Conservation (phyloP, 768 basidiomycete genomes). For the Leccinum longicurvipes region DNA sequence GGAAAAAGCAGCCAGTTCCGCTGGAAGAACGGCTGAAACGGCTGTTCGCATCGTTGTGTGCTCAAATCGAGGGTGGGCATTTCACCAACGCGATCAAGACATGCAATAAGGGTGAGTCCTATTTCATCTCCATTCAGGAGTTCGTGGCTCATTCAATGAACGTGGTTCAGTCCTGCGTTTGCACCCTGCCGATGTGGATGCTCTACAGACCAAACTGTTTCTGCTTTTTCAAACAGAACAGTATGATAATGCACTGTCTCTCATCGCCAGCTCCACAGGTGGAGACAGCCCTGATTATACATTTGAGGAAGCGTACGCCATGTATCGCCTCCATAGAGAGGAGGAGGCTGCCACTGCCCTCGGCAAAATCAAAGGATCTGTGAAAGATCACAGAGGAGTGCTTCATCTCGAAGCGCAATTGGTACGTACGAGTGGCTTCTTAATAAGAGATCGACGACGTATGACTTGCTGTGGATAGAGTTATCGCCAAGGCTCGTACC, state of each 20-base stretch:
- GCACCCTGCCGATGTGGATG: constrained; percentile 64
- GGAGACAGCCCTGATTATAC: constrained; percentile 21
- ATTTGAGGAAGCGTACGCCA: constrained; percentile 77
- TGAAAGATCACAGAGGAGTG: constrained; percentile 54
- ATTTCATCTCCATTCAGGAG: constrained; percentile 21
- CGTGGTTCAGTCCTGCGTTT: constrained; percentile 61
- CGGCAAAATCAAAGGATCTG: constrained; percentile 41
- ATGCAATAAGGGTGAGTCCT: constrained; percentile 77
- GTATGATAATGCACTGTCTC: constrained; percentile 62
- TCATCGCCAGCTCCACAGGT: constrained; percentile 39
- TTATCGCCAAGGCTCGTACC: constrained; percentile 77
- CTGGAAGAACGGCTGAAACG: constrained; percentile 42
- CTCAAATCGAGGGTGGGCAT: constrained; percentile 89
- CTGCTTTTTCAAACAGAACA: constrained; percentile 84
- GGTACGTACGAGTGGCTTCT: constrained; percentile 43
- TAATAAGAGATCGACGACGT: constrained; percentile 16
- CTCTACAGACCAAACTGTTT: constrained; percentile 81
- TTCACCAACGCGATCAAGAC: constrained; percentile 85
- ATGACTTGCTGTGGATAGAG: constrained; percentile 41
- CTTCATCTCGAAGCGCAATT: constrained; percentile 85
- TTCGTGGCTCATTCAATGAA: constrained; percentile 14
- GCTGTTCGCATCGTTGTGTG: constrained; percentile 74
- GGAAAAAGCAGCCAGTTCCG: constrained; percentile 21
- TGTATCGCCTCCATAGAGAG: constrained; percentile 82
- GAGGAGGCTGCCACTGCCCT: constrained; percentile 60